Evolutionary conservation across 73 alveolate genomes (phyloP).

Genomic region (Tetrahymena borealis): DNA sequence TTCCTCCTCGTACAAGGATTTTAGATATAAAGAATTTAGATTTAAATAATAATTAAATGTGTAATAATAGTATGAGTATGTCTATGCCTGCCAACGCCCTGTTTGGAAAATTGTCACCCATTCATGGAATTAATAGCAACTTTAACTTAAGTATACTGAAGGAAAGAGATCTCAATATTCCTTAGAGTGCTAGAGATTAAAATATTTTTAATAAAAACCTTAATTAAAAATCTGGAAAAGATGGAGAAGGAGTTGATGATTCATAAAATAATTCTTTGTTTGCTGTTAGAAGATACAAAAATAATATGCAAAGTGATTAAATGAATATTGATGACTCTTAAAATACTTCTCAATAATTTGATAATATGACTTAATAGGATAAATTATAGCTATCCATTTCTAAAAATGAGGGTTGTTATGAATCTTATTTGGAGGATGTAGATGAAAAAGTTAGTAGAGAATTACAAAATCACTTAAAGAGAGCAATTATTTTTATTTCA

Average conservation of each 20-base stretch:
- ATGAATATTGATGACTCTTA: neutral
- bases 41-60: neutral
- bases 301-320: neutral
- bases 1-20: too few relatives aligned
- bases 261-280: neutral
- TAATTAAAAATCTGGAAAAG: neutral
- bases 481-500: neutral
- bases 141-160: neutral
- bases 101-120: neutral
- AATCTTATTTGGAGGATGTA: neutral
- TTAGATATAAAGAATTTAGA: neutral
- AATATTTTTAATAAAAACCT: neutral
- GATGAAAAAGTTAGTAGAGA: neutral
- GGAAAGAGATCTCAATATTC: neutral
- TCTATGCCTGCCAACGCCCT: neutral
- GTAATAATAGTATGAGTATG: neutral
- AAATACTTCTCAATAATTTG: neutral
- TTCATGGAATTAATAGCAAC: neutral
- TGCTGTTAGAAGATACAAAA: neutral
- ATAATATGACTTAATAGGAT: neutral
- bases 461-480: neutral
- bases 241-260: neutral
- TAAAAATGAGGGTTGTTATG: neutral
- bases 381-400: neutral
- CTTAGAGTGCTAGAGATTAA: neutral